phyloP scores from a whole-genome alignment of 1,284 basidiomycete genomes.

The Pyrrhoderma lamaoense region DNA sequence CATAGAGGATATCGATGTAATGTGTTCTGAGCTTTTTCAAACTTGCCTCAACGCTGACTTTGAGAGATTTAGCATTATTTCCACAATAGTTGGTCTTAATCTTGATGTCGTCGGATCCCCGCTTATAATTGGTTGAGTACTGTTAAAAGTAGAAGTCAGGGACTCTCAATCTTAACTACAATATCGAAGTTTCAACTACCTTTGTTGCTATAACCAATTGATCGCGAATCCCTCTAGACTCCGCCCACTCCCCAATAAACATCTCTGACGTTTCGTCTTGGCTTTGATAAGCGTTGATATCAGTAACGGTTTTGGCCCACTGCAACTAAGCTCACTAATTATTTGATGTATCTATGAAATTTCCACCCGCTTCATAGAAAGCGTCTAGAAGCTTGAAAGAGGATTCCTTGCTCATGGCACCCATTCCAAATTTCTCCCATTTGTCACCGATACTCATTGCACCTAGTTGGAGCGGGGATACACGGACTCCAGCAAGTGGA shows the following conservation, averaged over 20 bases:
- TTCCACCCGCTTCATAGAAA: slow-evolving; percentile 32
- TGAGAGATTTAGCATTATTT: slow-evolving; percentile 41
- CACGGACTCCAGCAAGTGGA: slow-evolving; percentile 37
- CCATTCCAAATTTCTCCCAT: slow-evolving; percentile 31
- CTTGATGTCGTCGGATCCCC: slow-evolving; percentile 21
- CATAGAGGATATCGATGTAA: slow-evolving; percentile 48
- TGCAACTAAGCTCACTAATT: slow-evolving; percentile 23
- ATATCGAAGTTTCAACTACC: no score
- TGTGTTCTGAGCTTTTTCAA: slow-evolving; percentile 50
- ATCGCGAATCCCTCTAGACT: slow-evolving; percentile 33
- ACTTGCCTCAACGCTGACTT: slow-evolving; percentile 37
- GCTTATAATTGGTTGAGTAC: slow-evolving; percentile 32
- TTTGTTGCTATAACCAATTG: slow-evolving; percentile 40
- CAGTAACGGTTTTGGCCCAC: not conserved
- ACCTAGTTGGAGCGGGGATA: slow-evolving; percentile 49
- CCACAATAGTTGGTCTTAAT: slow-evolving; percentile 40
- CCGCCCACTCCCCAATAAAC: slow-evolving; percentile 39
- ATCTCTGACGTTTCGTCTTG: slow-evolving; percentile 28
- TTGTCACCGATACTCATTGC: slow-evolving; percentile 45
- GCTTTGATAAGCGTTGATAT: slow-evolving; percentile 6
- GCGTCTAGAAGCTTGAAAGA: slow-evolving; percentile 37
- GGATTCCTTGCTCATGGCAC: slow-evolving; percentile 31
- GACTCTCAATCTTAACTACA: not conserved
- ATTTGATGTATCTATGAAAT: slow-evolving; percentile 30
- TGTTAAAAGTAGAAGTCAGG: no score